Percentiles rank a stretch among this genome's conserved stretches.
Conservation (phyloP, 2,329 filamentous ascomycete genomes). For the Aureobasidium sp. region DNA sequence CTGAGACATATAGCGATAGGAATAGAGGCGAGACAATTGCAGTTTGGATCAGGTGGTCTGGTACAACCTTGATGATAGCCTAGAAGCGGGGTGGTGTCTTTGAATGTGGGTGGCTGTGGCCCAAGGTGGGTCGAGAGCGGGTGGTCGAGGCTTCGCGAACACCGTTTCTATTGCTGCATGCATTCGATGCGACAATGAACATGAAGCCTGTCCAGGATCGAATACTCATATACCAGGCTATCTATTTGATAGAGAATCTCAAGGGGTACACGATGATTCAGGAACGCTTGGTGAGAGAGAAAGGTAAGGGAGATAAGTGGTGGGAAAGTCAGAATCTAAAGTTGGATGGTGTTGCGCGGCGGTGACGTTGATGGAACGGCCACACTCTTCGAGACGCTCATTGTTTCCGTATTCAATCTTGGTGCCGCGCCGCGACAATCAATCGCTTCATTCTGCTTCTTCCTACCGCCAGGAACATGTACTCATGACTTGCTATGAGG, state of each 20-base stretch:
- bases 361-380: too few species aligned
- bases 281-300: neutral
- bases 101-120: neutral
- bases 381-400: neutral
- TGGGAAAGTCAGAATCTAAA: too few species aligned
- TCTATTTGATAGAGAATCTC: too few species aligned
- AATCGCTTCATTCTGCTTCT: neutral
- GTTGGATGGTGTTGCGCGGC: too few species aligned
- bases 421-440: neutral
- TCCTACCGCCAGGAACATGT: neutral
- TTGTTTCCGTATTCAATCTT: neutral
- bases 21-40: too few species aligned
- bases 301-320: neutral
- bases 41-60: too few species aligned
- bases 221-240: too few species aligned
- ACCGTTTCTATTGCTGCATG: neutral
- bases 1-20: too few species aligned
- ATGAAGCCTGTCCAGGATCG: neutral
- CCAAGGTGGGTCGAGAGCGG: too few species aligned
- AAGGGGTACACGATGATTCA: too few species aligned
- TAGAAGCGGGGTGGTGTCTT: too few species aligned
- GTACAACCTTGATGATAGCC: too few species aligned
- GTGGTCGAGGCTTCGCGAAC: neutral
- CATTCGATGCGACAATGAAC: neutral
- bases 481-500: slow-evolving; percentile 5